Evolutionary conservation across 306 rosid species (phyloP).

Genomic region (Dalbergia cochinchinensis): DNA sequence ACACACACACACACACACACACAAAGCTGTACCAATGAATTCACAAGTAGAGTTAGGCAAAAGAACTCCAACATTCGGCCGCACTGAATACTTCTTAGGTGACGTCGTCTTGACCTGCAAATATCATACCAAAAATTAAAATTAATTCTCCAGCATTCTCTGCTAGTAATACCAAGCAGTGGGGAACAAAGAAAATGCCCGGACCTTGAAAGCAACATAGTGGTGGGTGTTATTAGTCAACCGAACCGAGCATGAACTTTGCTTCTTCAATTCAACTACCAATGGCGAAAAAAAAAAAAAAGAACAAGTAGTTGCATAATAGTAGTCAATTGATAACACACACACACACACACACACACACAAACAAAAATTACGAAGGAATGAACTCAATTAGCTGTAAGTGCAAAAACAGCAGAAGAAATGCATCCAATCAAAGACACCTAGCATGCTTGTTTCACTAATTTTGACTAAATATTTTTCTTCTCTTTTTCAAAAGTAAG

Average conservation of each 20-base stretch:
- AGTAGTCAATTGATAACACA: conserved; percentile 10
- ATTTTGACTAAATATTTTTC: not conserved
- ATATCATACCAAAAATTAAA: conserved; percentile 24
- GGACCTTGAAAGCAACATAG: conserved; percentile 91
- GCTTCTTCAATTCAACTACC: conserved; percentile 87
- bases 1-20: conserved; percentile 16
- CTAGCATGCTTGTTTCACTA: not conserved
- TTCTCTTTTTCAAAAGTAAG: not conserved
- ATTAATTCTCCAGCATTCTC: conserved; percentile 11
- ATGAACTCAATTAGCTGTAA: conserved; percentile 3
- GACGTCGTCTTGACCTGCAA: conserved; percentile 94
- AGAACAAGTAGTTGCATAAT: not conserved
- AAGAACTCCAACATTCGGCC: conserved; percentile 90
- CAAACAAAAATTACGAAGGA: conserved; percentile 3
- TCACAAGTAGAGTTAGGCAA: conserved; percentile 70
- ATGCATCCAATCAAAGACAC: not conserved
- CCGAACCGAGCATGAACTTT: conserved; percentile 76
- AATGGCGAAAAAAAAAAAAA: not conserved
- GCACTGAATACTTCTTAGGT: conserved; percentile 88
- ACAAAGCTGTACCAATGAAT: conserved; percentile 68
- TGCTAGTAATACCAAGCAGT: conserved; percentile 6
- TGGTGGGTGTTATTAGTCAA: conserved; percentile 66
- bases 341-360: not conserved
- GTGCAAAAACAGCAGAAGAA: not conserved
- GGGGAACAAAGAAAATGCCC: conserved; percentile 17